phyloP scores from a whole-genome alignment of 306 rosid genomes.

The Dalbergia cultrata region DNA sequence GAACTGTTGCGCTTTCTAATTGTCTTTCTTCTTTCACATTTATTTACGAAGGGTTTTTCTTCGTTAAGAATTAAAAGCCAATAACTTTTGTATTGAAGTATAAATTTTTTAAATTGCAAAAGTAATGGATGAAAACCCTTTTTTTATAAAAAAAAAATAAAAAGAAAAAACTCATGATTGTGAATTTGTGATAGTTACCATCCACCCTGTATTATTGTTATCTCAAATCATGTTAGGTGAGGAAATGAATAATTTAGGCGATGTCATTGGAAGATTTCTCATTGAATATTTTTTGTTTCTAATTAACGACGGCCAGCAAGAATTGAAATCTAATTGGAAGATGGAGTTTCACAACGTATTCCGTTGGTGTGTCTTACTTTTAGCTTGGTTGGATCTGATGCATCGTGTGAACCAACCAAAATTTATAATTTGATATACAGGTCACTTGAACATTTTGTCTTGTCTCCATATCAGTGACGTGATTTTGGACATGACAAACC shows the following conservation, averaged over 20 bases:
- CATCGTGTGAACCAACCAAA: conserved; percentile 16
- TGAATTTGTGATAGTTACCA: conserved; percentile 9
- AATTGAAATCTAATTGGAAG: conserved; percentile 26
- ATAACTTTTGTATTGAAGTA: too few relatives aligned
- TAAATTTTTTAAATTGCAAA: too few relatives aligned
- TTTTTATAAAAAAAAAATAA: too few relatives aligned
- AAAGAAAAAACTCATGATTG: too few relatives aligned
- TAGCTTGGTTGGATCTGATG: conserved; percentile 29
- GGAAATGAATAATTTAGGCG: not conserved
- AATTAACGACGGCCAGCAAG: not conserved
- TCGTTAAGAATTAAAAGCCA: too few relatives aligned
- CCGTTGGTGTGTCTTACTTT: not conserved
- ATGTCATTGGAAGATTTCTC: not conserved
- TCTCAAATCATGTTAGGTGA: conserved; percentile 9
- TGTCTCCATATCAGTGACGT: conserved; percentile 4
- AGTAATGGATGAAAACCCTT: too few relatives aligned
- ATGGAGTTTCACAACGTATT: not conserved
- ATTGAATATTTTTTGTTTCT: too few relatives aligned
- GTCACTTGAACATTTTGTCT: conserved; percentile 9
- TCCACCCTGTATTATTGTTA: not conserved
- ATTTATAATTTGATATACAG: not conserved
- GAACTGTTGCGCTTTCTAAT: not conserved
- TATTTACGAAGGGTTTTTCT: not conserved
- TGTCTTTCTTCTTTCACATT: not conserved
- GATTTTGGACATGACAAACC: not conserved